A percentile compares a stretch with the other conserved stretches of the same genome.
phyloP scores from a whole-genome alignment of 2,329 filamentous ascomycete genomes.

The Colletotrichum gloeosporioides region DNA sequence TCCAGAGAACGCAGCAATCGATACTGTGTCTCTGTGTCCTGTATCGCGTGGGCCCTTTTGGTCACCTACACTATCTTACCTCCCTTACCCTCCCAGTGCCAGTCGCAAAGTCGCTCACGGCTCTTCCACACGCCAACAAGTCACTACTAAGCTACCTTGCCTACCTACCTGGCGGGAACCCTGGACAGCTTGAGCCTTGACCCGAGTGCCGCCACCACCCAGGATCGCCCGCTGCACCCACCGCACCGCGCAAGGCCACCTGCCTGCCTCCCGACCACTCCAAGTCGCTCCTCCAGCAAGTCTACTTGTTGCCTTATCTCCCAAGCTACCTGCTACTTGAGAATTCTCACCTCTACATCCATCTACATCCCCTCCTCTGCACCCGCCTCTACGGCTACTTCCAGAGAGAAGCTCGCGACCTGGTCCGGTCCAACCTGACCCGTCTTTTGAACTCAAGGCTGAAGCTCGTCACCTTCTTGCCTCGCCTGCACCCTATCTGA shows the following conservation, averaged over 20 bases:
- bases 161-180: neutral
- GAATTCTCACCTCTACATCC: neutral
- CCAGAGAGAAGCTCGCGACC: neutral
- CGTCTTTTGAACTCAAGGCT: neutral
- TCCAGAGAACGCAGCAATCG: neutral
- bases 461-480: neutral
- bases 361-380: neutral
- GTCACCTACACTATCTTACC: neutral
- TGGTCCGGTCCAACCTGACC: neutral
- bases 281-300: neutral
- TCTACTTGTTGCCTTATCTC: neutral
- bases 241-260: conserved; percentile 4
- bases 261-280: neutral
- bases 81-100: neutral
- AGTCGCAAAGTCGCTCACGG: neutral
- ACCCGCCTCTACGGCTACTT: neutral
- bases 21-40: neutral
- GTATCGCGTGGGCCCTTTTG: neutral
- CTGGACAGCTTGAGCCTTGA: neutral
- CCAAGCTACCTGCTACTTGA: neutral
- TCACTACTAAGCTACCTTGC: neutral
- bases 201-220: conserved; percentile 5
- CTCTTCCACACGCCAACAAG: neutral
- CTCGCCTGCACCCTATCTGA: neutral
- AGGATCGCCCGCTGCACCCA: conserved; percentile 13